Base-by-base conservation (phyloP, 495 filamentous ascomycete species). In the Rusavskia elegans region DNA sequence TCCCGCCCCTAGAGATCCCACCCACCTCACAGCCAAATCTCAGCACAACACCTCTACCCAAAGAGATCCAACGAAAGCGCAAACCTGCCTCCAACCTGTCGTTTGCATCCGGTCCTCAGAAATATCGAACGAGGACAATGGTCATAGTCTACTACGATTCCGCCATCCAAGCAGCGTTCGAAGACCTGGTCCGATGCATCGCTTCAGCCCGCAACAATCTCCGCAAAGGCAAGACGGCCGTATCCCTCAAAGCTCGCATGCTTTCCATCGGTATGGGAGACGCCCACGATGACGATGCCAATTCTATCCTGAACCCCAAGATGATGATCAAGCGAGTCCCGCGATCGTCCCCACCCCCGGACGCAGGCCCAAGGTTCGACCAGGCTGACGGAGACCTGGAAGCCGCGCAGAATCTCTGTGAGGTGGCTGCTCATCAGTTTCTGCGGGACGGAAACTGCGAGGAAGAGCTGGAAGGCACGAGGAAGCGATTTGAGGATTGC, bases 81-180 rank as follows among this genome's bases (percentile, higher is more conserved):
- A 60, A 56, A 48, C 49, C 58, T 45, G 59, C 44, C 42, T 59
- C 54, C 41, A 29, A 46, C 21, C 60, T 59, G 36, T 71, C 68
- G 11, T 54, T 48, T 9, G 61, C 66, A 27, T 61, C 65, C 46
- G 57, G 68, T 58, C 52, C 77, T 59, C 42, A 72, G 61, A 71
- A 72, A 21, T 86, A 83, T 62, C 81, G 85, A 51, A 81, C 78
- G 13, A 77, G 84, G 51, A 80, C 77, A 54, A 88, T 87, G 76
- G 80, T 93, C 51, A 81, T 90, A 27, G 83, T 95, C 40, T 85
- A 89, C 63, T 95, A 94, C 64, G 88, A 95, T 62, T 84, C 84
- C 58, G 80, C 85, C 52, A 82, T 88, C 11, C 89, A 95, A 61
- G 75, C 78, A 35, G 73, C 78, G 6, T 85, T 95, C 53, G 88